Evolutionary conservation across 768 basidiomycete genomes (phyloP), one percentile per base, ranked within the genome.

Genomic region (Trametopsis cervina): DNA sequence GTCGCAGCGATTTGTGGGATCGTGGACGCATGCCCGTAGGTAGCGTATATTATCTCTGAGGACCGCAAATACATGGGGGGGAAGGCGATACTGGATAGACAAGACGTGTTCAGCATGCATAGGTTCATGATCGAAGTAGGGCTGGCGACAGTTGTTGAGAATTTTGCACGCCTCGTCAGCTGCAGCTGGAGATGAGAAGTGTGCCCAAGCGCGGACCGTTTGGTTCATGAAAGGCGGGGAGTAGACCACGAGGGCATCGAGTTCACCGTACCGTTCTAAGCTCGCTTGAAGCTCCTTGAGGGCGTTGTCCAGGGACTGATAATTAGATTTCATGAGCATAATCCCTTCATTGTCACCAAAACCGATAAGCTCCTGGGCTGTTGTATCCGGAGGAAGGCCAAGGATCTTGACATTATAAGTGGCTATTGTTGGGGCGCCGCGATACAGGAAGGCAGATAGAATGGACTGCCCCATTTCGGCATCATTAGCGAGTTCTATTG

Each of bases 361-460:
- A 22, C 66, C 61, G 33, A 68, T 63, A 56, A 83, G 58, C 11
- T 69, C 69, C 15, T 69, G 60, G 18, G 71, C 61, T 1, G 59
- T 66, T 0, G 69, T 63, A 36, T 69, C 65, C 0, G 73, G 58
- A 1, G 84, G 82, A 4, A 88, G 58, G 4, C 74, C 70, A 4
- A 60, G 59, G 54, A 89, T 76, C 15, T 75, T 76, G 44, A 90
- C 78, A 6, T 78, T 88, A 57, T 75, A 75, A 0, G 63, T 60
- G 2, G 77, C 80, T 7, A 85, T 69, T 1, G 72, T 72, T 1
- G 83, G 85, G 0, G 82, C 58, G 2, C 80, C 82, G 4, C 69
- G 63, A 56, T 88, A 77, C 6, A 80, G 52, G 1, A 53, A 58
- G 0, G 79, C 85, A 5, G 66, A 63, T 2, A 85, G 56, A 45